Conservation (phyloP, 352 stramenopile species). For the Phytophthora pistaciae region DNA sequence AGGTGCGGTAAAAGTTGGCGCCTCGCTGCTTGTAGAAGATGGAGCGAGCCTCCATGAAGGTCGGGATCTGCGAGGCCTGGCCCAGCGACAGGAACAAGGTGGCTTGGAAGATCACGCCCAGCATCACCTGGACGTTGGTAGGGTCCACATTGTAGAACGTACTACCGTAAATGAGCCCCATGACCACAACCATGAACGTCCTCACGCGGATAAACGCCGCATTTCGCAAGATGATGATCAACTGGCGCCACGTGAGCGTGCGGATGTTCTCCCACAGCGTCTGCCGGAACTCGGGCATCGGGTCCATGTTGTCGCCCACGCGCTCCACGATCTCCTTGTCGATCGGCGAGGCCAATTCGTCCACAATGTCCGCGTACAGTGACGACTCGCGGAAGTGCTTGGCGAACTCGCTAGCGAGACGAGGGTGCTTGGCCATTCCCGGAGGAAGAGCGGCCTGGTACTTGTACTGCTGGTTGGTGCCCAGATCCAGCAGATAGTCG, state of each 20-base stretch:
- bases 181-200: slow-evolving; percentile 48
- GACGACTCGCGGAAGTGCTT: slow-evolving; percentile 31
- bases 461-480: slow-evolving; percentile 41
- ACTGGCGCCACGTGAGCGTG: slow-evolving; percentile 45
- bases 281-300: slow-evolving; percentile 49
- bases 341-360: slow-evolving; percentile 22
- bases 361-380: slow-evolving; percentile 24
- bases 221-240: slow-evolving; percentile 60
- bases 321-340: slow-evolving; percentile 20
- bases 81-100: slow-evolving; percentile 82
- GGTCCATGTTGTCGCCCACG: slow-evolving; percentile 25
- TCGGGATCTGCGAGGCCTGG: slow-evolving; percentile 73
- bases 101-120: slow-evolving; percentile 81
- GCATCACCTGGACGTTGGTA: slow-evolving; percentile 42
- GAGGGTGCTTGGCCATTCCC: slow-evolving; percentile 24
- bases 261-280: slow-evolving; percentile 31
- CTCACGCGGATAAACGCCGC: slow-evolving; percentile 37
- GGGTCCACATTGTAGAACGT: slow-evolving; percentile 58
- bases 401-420: slow-evolving; percentile 30
- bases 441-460: slow-evolving; percentile 32
- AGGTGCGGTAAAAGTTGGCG: slow-evolving; percentile 77
- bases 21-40: slow-evolving; percentile 88
- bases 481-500: slow-evolving; percentile 53
- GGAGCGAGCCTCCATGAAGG: slow-evolving; percentile 67
- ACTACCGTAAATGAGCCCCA: slow-evolving; percentile 53